A percentile compares a stretch with the other conserved stretches of the same genome.
These are phyloP conservation scores for Desmodesmus armatus DNA, from an alignment of 139 green algal species.

Conservation along the genomic window DNA sequence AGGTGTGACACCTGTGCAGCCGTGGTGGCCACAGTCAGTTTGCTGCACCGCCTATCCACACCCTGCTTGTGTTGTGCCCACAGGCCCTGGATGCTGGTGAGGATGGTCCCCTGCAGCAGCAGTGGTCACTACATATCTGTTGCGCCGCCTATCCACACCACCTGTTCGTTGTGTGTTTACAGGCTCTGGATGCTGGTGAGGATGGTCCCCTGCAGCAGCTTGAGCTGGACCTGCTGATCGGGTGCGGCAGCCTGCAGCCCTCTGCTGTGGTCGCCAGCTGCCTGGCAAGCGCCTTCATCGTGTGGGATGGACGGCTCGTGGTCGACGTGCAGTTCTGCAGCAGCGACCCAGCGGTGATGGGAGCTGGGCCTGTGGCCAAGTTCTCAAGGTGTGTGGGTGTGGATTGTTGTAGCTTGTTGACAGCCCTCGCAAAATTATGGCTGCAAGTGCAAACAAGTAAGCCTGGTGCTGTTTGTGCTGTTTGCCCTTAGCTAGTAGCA, in stretches of 20 bases:
- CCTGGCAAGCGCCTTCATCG: slow-evolving; percentile 64
- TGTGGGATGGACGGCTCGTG: slow-evolving; percentile 81
- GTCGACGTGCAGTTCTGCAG: slow-evolving; percentile 73
- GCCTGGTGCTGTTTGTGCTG: background rate
- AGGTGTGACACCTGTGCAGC: no score
- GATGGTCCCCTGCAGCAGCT: slow-evolving; percentile 20
- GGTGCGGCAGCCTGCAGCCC: slow-evolving; percentile 48
- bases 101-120: no score
- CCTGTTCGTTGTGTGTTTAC: no score
- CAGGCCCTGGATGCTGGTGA: slow-evolving; percentile 27
- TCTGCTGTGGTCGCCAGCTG: slow-evolving; percentile 57
- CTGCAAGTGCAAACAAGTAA: background rate
- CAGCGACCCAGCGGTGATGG: slow-evolving; percentile 69
- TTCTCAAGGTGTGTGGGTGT: slow-evolving; percentile 57
- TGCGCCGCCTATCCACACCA: no score
- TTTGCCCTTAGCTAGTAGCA: background rate
- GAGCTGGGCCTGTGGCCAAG: slow-evolving; percentile 65
- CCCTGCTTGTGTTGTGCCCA: no score
- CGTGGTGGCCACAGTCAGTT: no score
- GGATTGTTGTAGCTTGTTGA: background rate
- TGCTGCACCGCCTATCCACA: no score
- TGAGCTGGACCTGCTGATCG: slow-evolving; percentile 69
- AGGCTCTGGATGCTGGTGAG: slow-evolving; percentile 22
- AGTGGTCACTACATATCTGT: no score
- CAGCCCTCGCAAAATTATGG: background rate